Percentiles rank a stretch among this genome's conserved stretches.
phyloP scores from a whole-genome alignment of 805 yeast species.

The Pichia manshurica region DNA sequence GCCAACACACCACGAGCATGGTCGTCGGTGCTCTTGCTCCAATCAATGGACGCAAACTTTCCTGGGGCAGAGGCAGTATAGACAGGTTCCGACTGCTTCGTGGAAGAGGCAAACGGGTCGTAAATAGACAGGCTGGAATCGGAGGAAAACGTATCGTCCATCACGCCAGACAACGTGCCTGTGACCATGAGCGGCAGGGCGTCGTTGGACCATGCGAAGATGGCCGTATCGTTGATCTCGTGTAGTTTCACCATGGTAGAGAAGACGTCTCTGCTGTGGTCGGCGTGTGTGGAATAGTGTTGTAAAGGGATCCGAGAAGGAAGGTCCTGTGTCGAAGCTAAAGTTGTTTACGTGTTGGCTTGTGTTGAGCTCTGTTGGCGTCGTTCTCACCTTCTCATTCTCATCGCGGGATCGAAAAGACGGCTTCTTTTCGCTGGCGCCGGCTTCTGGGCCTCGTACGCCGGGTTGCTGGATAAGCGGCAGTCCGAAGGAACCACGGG shows the following conservation, averaged over 20 bases:
- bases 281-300: neutral
- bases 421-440: neutral
- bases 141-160: conserved; percentile 81
- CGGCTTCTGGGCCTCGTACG: neutral
- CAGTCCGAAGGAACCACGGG: too few relatives aligned
- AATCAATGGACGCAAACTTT: conserved; percentile 73
- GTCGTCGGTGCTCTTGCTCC: conserved; percentile 58
- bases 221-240: conserved; percentile 79
- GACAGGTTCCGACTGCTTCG: conserved; percentile 36
- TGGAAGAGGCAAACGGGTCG: conserved; percentile 48
- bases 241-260: conserved; percentile 69
- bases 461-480: too few relatives aligned
- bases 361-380: neutral
- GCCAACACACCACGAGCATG: conserved; percentile 59
- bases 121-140: conserved; percentile 74
- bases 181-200: conserved; percentile 72
- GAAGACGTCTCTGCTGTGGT: too few relatives aligned
- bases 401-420: too few relatives aligned
- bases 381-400: neutral
- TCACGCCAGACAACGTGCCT: conserved; percentile 95
- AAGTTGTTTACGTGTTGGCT: conserved; percentile 1
- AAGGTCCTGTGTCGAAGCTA: too few relatives aligned
- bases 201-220: conserved; percentile 94
- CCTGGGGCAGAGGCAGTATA: conserved; percentile 44
- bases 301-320: too few relatives aligned